These are phyloP conservation scores for Neurospora sp. DNA, from an alignment of 495 filamentous ascomycete species.

Conservation along the genomic window DNA sequence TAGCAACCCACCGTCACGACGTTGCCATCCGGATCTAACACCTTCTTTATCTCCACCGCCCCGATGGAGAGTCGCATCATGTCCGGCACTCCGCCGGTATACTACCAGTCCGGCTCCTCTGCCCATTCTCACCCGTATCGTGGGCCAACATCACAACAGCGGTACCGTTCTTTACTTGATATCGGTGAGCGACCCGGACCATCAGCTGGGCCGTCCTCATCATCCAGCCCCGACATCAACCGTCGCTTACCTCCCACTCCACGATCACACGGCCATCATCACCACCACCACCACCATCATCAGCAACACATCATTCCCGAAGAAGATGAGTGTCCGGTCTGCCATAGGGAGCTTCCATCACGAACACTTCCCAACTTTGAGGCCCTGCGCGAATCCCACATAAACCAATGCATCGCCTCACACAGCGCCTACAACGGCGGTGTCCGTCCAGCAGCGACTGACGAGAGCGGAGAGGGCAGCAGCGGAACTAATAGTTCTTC, in stretches of 20 bases:
- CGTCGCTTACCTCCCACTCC: slow-evolving; percentile 15
- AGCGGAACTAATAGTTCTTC: background rate
- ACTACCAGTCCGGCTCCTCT: slow-evolving; percentile 18
- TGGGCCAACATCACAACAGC: slow-evolving; percentile 11
- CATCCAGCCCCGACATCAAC: slow-evolving; percentile 7
- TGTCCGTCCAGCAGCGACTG: background rate
- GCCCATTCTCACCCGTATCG: background rate
- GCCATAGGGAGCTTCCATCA: slow-evolving; percentile 64
- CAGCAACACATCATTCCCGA: slow-evolving; percentile 44
- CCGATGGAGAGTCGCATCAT: slow-evolving; percentile 22
- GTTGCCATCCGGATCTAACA: slow-evolving; percentile 10
- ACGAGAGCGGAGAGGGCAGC: slow-evolving; percentile 3
- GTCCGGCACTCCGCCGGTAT: slow-evolving; percentile 27
- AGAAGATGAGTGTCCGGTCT: slow-evolving; percentile 87
- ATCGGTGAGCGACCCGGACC: slow-evolving; percentile 10
- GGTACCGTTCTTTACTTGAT: slow-evolving; percentile 18
- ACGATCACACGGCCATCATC: background rate
- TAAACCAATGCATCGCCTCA: slow-evolving; percentile 60
- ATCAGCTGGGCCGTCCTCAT: slow-evolving; percentile 10
- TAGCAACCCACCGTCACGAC: slow-evolving; percentile 10
- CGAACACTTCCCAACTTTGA: slow-evolving; percentile 48
- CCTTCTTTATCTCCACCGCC: slow-evolving; percentile 4
- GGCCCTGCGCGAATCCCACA: slow-evolving; percentile 60
- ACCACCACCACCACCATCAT: background rate
- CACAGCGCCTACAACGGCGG: slow-evolving; percentile 30